These are phyloP conservation scores for Neltuma alba DNA, from an alignment of 306 rosid genomes.

Conservation along the genomic window DNA sequence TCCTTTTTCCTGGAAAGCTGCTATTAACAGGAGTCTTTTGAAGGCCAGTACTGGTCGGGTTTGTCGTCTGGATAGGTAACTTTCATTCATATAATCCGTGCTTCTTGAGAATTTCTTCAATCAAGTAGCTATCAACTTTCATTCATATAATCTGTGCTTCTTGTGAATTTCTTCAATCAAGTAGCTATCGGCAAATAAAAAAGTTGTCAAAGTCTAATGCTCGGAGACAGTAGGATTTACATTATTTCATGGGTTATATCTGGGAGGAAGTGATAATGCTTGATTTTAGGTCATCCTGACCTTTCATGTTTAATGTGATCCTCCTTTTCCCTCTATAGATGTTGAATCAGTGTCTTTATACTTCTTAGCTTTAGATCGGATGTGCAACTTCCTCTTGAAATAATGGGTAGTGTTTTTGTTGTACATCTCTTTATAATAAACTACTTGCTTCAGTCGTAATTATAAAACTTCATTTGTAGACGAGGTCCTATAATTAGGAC, in stretches of 20 bases:
- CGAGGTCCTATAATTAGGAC: too few species aligned
- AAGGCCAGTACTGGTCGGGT: constrained; percentile 65
- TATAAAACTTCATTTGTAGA: too few species aligned
- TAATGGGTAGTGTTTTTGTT: too few species aligned
- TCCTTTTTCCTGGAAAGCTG: constrained; percentile 92
- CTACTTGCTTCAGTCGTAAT: too few species aligned
- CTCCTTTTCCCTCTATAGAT: too few species aligned
- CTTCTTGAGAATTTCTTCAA: constrained; percentile 14
- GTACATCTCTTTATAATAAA: too few species aligned
- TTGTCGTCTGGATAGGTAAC: constrained; percentile 78
- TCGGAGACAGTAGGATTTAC: not conserved
- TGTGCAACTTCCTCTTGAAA: too few species aligned
- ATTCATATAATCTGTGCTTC: constrained; percentile 14
- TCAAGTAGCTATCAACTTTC: not conserved
- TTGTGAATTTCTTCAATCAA: constrained; percentile 8
- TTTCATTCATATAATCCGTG: constrained; percentile 10
- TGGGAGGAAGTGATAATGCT: not conserved
- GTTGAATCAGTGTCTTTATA: too few species aligned
- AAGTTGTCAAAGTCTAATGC: too few species aligned
- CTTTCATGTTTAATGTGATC: too few species aligned
- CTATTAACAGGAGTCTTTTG: constrained; percentile 70
- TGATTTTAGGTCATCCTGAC: not conserved
- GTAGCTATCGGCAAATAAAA: constrained; percentile 1
- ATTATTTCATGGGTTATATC: not conserved
- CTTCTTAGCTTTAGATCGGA: too few species aligned